phyloP scores from a whole-genome alignment of 2,329 filamentous ascomycete species.

The Trichothecium roseum region DNA sequence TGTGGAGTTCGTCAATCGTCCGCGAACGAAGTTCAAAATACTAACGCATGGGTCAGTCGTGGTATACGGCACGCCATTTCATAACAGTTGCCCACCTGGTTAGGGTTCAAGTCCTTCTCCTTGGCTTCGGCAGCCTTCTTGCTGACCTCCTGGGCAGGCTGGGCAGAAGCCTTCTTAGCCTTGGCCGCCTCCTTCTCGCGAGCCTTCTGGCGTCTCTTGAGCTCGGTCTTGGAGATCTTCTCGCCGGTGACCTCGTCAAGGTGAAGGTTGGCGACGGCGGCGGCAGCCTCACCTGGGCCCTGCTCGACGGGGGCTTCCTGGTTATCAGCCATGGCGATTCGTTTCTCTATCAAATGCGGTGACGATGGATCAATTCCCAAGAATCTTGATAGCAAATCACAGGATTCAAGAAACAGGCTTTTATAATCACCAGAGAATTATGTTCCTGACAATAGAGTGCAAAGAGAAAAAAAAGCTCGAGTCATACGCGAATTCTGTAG shows the following conservation, averaged over 20 bases:
- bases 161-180: constrained; percentile 70
- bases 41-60: constrained; percentile 7
- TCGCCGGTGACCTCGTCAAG: constrained; percentile 93
- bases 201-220: constrained; percentile 94
- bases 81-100: constrained; percentile 29
- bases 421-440: too few species aligned
- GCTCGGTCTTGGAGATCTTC: constrained; percentile 68
- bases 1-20: constrained; percentile 44
- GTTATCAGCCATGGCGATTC: constrained; percentile 20
- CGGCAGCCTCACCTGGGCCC: constrained; percentile 25
- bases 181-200: constrained; percentile 82
- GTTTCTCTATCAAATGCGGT: not conserved
- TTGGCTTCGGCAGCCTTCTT: constrained; percentile 49
- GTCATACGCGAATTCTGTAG: too few species aligned
- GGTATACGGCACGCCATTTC: too few species aligned
- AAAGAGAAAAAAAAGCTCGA: too few species aligned
- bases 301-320: constrained; percentile 25
- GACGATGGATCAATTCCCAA: too few species aligned
- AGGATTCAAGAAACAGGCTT: too few species aligned
- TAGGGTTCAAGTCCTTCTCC: constrained; percentile 46
- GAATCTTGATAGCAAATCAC: too few species aligned
- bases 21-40: constrained; percentile 96
- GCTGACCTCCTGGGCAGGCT: constrained; percentile 50
- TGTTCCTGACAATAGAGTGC: too few species aligned
- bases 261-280: constrained; percentile 60